Conservation (phyloP, 768 basidiomycete genomes). For the Hygrocybe punicea region DNA sequence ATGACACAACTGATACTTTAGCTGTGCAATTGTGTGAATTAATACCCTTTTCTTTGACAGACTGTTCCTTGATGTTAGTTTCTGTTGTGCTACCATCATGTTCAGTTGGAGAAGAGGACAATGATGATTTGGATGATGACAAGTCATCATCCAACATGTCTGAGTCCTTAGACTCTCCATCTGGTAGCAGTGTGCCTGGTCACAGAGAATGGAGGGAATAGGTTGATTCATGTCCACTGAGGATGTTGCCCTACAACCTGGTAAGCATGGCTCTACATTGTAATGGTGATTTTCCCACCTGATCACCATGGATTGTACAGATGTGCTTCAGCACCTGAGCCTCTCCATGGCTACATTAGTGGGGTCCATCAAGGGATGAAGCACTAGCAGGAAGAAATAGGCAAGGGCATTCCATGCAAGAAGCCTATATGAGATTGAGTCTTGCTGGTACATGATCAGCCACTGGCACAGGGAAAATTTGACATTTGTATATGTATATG, state of each 20-base stretch:
- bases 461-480: constrained; percentile 6
- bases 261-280: too few species aligned
- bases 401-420: constrained; percentile 19
- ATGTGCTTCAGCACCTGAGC: constrained; percentile 12
- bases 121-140: too few species aligned
- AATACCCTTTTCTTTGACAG: too few species aligned
- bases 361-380: background rate
- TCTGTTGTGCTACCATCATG: too few species aligned
- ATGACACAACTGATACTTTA: background rate
- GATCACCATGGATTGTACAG: background rate
- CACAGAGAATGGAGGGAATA: too few species aligned
- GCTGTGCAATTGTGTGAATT: background rate
- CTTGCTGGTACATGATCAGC: constrained; percentile 15
- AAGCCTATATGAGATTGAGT: constrained; percentile 19
- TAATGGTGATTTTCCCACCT: background rate
- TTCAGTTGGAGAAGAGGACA: too few species aligned
- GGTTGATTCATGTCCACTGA: too few species aligned
- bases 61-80: too few species aligned
- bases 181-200: too few species aligned
- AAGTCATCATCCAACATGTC: too few species aligned
- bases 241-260: too few species aligned
- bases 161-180: too few species aligned
- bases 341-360: constrained; percentile 7
- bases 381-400: background rate
- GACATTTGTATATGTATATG: constrained; percentile 8